Evolutionary conservation across 2,329 filamentous ascomycete genomes (phyloP).

Genomic region (Stagonosporopsis chrysanthemi): DNA sequence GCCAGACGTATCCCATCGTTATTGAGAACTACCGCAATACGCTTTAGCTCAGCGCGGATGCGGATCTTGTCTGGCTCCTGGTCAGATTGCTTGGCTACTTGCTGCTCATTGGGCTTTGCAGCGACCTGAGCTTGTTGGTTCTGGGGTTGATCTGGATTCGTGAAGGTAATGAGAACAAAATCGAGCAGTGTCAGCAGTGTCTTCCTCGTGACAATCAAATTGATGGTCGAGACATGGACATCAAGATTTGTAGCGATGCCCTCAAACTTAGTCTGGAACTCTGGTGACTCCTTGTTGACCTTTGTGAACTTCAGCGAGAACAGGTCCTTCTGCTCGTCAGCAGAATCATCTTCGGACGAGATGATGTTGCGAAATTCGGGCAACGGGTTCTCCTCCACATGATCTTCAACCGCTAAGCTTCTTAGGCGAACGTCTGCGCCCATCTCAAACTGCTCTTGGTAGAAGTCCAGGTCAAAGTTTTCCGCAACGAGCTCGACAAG

Average conservation of each 20-base stretch:
- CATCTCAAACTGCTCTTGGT: constrained; percentile 90
- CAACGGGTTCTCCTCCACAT: constrained; percentile 84
- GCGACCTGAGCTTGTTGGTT: constrained; percentile 44
- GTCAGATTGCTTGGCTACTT: constrained; percentile 48
- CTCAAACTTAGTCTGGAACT: constrained; percentile 91
- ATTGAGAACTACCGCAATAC: constrained; percentile 92
- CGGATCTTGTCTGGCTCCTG: constrained; percentile 77
- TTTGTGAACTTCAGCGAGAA: constrained; percentile 89
- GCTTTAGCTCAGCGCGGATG: constrained; percentile 92
- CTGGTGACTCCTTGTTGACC: constrained; percentile 88
- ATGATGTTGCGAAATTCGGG: constrained; percentile 97
- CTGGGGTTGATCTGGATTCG: constrained; percentile 64
- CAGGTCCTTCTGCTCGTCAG: constrained; percentile 78
- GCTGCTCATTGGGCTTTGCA: constrained; percentile 43
- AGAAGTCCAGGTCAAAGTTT: constrained; percentile 85
- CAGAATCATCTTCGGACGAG: constrained; percentile 79
- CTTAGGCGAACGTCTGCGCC: constrained; percentile 88
- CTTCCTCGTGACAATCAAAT: constrained; percentile 90
- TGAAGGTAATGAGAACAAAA: constrained; percentile 92
- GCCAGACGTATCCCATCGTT: constrained; percentile 96
- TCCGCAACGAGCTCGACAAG: constrained; percentile 92
- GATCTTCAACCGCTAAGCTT: constrained; percentile 89
- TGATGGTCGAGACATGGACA: constrained; percentile 91
- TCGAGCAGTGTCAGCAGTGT: constrained; percentile 92
- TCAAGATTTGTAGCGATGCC: constrained; percentile 94